These are phyloP conservation scores for Aaosphaeria arxii DNA, from an alignment of 2,329 filamentous ascomycete species.

Conservation along the genomic window DNA sequence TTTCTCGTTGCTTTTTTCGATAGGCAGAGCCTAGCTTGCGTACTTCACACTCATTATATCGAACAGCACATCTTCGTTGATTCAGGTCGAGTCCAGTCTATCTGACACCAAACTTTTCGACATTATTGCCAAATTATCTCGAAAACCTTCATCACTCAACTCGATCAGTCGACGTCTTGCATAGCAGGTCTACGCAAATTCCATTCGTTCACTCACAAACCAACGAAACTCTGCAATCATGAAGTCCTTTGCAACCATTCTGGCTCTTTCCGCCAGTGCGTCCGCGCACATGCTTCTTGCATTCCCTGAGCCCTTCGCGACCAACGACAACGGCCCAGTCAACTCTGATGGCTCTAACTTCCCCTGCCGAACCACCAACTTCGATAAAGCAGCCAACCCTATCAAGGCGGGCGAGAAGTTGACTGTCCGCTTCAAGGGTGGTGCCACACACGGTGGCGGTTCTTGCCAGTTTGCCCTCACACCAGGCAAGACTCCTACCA, in stretches of 20 bases:
- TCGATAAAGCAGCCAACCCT: conserved; percentile 59
- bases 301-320: conserved; percentile 62
- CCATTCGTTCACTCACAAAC: conserved; percentile 12
- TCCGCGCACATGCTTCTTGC: conserved; percentile 76
- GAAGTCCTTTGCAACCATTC: conserved; percentile 50
- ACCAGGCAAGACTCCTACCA: conserved; percentile 65
- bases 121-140: background rate
- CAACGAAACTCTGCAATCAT: conserved; percentile 22
- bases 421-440: conserved; percentile 22
- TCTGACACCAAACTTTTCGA: background rate
- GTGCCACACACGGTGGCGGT: conserved; percentile 82
- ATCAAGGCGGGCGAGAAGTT: conserved; percentile 52
- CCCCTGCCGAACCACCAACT: conserved; percentile 63
- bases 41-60: background rate
- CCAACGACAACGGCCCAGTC: conserved; percentile 65
- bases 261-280: conserved; percentile 56
- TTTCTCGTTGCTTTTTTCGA: conserved; percentile 27
- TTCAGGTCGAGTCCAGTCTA: background rate
- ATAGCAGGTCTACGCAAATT: conserved; percentile 40
- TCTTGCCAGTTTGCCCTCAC: conserved; percentile 89
- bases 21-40: conserved; percentile 22
- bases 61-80: background rate
- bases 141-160: background rate
- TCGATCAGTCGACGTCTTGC: conserved; percentile 20
- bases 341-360: conserved; percentile 61